Base-by-base conservation (phyloP, 306 rosid genomes). In the Trifolium pratense region DNA sequence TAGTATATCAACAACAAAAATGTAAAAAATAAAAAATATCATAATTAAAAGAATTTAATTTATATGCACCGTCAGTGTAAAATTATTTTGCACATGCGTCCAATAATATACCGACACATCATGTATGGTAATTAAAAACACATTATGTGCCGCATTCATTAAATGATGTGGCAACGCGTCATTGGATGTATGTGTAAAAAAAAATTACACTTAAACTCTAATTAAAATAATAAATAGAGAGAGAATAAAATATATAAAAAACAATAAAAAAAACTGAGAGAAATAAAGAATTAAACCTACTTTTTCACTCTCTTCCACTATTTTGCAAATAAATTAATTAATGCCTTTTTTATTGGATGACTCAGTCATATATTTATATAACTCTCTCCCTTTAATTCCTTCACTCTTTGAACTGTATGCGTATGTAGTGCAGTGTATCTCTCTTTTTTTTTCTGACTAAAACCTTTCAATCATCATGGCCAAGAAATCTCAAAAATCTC, bases 291-390 rank as follows among this genome's bases (percentile, higher is more conserved):
- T 16, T 58, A 67, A 59, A 84, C 79, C 87, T 75, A 84, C 87
- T 80, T 84, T 84, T 80, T 84, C 85, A 71, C 67, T 60, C 83
- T 59, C 11, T 5, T 56, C 15, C 48, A 9, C 71, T 70, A 58
- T 84, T 84, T 73, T 77, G 14, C 66, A 77, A 58, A 58, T 58
- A 58, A 58, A 6, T 26, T 74, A 81, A 81, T 77, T 58, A 79
- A 79, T 73, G 83, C 85, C 79, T 13, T 68, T 66, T 14, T 74
- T 74, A 49, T 80, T 81, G 83, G 87, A 80, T 74, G 87, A 84
- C 87, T 74, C 36, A 37, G 85, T 84, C 85, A 18, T 75, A 39
- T 51, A 79, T 70, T 63, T 77, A 77, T 60, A 69, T 79, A 73
- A 66, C 26, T 66, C 17, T 34, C 16, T 42, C 29, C 23, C 25